phyloP scores from a whole-genome alignment of 306 rosid species.

The Quercus cerris region DNA sequence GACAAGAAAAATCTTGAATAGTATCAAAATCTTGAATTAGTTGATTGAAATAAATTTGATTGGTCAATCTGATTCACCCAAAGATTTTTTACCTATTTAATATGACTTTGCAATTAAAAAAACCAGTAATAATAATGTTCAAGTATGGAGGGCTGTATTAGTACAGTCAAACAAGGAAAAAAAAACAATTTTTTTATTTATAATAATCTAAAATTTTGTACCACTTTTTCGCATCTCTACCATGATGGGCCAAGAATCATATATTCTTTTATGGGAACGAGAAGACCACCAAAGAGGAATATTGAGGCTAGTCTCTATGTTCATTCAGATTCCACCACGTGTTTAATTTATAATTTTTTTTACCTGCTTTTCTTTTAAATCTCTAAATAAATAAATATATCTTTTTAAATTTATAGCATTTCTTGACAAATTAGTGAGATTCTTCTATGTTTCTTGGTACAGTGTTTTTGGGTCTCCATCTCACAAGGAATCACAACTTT shows the following conservation, averaged over 20 bases:
- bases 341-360: neutral
- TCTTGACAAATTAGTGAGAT: neutral
- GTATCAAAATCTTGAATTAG: neutral
- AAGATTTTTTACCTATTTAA: neutral
- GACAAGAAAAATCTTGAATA: too few species aligned
- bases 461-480: neutral
- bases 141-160: neutral
- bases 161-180: neutral
- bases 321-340: constrained; percentile 14
- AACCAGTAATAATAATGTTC: neutral
- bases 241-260: neutral
- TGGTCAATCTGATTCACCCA: neutral
- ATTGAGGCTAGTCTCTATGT: constrained; percentile 18
- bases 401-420: neutral
- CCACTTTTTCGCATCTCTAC: neutral
- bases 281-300: constrained; percentile 30
- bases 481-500: constrained; percentile 15
- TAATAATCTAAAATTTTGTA: neutral
- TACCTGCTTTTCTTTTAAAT: neutral
- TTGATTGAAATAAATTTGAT: neutral
- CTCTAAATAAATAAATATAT: neutral
- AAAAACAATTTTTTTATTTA: neutral
- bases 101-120: neutral
- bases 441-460: neutral
- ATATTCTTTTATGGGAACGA: constrained; percentile 14